Conservation (phyloP, 108 stramenopile species). For the Pseudonitzschia delicatissima region DNA sequence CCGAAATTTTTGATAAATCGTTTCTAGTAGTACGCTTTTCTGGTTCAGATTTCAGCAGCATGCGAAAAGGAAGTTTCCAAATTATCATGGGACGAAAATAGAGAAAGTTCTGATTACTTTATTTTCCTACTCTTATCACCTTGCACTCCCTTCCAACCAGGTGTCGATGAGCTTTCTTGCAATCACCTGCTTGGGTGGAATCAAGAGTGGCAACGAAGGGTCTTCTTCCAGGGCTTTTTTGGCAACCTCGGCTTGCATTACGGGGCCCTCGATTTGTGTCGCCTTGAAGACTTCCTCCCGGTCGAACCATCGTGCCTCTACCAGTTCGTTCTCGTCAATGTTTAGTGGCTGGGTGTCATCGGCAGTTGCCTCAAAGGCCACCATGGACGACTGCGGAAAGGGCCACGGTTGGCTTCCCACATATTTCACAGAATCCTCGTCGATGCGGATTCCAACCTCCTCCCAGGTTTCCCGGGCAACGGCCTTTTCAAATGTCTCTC, state of each 20-base stretch:
- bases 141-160: too few relatives aligned
- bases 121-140: too few relatives aligned
- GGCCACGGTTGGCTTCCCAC: conserved; percentile 81
- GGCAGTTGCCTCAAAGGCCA: conserved; percentile 63
- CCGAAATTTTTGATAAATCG: too few relatives aligned
- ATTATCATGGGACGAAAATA: too few relatives aligned
- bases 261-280: conserved; percentile 46
- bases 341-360: conserved; percentile 32
- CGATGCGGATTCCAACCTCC: conserved; percentile 66
- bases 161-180: conserved; percentile 66
- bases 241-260: conserved; percentile 60
- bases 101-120: too few relatives aligned
- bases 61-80: too few relatives aligned
- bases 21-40: too few relatives aligned
- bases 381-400: conserved; percentile 76
- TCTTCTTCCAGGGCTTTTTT: conserved; percentile 34
- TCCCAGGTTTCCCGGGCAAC: conserved; percentile 71
- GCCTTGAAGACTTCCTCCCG: conserved; percentile 49
- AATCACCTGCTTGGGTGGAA: conserved; percentile 72
- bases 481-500: conserved; percentile 80
- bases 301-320: conserved; percentile 71
- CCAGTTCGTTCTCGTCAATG: conserved; percentile 65
- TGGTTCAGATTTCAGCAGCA: too few relatives aligned
- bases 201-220: conserved; percentile 49
- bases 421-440: conserved; percentile 52